phyloP scores from a whole-genome alignment of 768 basidiomycete genomes.

The Leucocoprinus sp. region DNA sequence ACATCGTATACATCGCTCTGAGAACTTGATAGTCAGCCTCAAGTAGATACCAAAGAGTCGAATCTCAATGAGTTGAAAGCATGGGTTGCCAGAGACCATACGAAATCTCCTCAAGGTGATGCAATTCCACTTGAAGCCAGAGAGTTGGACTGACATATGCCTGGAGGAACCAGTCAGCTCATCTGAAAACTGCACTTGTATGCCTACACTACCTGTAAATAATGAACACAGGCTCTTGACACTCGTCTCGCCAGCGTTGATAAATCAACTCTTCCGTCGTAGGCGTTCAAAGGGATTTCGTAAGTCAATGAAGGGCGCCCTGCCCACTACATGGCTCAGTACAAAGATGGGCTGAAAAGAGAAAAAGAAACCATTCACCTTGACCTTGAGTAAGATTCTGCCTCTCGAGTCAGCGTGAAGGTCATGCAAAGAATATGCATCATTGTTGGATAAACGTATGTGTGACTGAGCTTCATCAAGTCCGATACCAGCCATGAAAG shows the following conservation, averaged over 20 bases:
- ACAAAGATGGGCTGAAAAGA: neutral
- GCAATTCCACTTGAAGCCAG: conserved; percentile 61
- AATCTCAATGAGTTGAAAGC: conserved; percentile 35
- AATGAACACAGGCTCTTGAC: conserved; percentile 65
- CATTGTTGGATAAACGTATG: conserved; percentile 50
- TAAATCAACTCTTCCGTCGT: conserved; percentile 56
- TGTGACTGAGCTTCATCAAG: conserved; percentile 64
- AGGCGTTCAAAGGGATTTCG: conserved; percentile 64
- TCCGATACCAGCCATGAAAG: conserved; percentile 55
- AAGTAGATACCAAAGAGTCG: neutral
- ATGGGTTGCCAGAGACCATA: conserved; percentile 72
- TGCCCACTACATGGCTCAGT: conserved; percentile 43
- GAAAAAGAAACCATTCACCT: conserved; percentile 32
- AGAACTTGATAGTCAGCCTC: no score
- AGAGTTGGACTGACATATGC: conserved; percentile 61
- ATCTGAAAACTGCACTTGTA: no score
- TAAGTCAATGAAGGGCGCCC: conserved; percentile 66
- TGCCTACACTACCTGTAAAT: conserved; percentile 56
- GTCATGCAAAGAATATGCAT: conserved; percentile 56
- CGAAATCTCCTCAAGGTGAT: conserved; percentile 62
- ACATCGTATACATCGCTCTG: neutral
- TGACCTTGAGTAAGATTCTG: conserved; percentile 53
- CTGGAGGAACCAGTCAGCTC: no score
- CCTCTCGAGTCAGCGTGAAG: conserved; percentile 55
- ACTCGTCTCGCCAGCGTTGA: conserved; percentile 62